A percentile compares a stretch with the other conserved stretches of the same genome.
These are phyloP conservation scores for Colletotrichum sp. DNA, from an alignment of 2,329 filamentous ascomycete genomes.

Conservation along the genomic window DNA sequence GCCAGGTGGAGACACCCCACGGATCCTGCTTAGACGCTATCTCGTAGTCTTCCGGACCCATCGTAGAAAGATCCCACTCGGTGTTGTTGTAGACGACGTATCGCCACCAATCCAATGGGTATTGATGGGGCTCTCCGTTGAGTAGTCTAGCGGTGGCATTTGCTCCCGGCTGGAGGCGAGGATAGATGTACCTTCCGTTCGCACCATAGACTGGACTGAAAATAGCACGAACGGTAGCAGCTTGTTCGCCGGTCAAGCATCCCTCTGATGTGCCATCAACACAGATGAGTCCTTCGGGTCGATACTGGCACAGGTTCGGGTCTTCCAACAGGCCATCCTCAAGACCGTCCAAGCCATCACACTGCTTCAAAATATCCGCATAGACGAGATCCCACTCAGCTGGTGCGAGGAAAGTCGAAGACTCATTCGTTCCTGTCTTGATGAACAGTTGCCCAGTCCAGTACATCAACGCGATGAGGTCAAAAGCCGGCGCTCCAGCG, in stretches of 20 bases:
- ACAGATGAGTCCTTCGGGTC: constrained; percentile 42
- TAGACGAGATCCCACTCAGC: constrained; percentile 2
- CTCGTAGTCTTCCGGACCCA: constrained; percentile 20
- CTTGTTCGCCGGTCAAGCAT: constrained; percentile 39
- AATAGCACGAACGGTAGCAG: constrained; percentile 29
- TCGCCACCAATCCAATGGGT: constrained; percentile 28
- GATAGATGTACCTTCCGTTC: constrained; percentile 36
- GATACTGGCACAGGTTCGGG: constrained; percentile 18
- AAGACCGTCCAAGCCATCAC: constrained; percentile 53
- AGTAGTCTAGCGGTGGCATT: constrained; percentile 26
- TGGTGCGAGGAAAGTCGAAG: constrained; percentile 40
- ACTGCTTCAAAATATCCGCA: constrained; percentile 47
- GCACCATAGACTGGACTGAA: constrained; percentile 31
- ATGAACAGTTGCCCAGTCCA: constrained; percentile 45
- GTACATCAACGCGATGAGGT: neutral
- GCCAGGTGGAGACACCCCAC: constrained; percentile 41
- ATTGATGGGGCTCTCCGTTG: neutral
- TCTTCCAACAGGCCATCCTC: constrained; percentile 49
- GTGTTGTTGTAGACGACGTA: constrained; percentile 31
- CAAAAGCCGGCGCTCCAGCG: constrained; percentile 47
- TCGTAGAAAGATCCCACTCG: neutral
- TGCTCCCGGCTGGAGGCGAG: constrained; percentile 52
- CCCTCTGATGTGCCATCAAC: constrained; percentile 35
- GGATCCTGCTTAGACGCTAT: constrained; percentile 31
- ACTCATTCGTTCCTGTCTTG: constrained; percentile 45